These are phyloP conservation scores for Pichia sp. DNA, from an alignment of 1,139 yeast genomes.

Conservation along the genomic window DNA sequence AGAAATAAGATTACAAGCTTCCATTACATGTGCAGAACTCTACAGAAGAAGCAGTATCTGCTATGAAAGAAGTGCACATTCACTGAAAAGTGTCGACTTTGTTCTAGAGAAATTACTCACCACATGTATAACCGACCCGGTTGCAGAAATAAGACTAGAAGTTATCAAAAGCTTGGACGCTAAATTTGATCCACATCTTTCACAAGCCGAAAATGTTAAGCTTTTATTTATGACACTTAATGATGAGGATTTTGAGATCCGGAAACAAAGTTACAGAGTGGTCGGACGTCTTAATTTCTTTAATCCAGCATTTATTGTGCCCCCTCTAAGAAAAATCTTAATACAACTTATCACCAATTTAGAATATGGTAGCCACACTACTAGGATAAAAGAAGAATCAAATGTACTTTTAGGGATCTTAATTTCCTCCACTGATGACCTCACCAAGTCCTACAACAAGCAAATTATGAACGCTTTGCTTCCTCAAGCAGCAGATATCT, in stretches of 20 bases:
- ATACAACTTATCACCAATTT: constrained; percentile 81
- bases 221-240: constrained; percentile 82
- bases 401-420: constrained; percentile 70
- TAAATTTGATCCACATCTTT: constrained; percentile 82
- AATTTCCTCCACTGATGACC: constrained; percentile 71
- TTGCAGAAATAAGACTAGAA: constrained; percentile 75
- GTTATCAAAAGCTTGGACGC: constrained; percentile 71
- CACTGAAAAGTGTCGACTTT: constrained; percentile 79
- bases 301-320: constrained; percentile 94
- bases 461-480: constrained; percentile 82
- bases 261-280: constrained; percentile 73
- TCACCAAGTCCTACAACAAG: constrained; percentile 83
- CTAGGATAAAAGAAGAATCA: constrained; percentile 82
- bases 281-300: constrained; percentile 80
- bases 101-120: constrained; percentile 77
- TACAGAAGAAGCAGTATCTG: constrained; percentile 80
- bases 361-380: constrained; percentile 67
- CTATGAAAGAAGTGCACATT: constrained; percentile 77
- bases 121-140: constrained; percentile 86
- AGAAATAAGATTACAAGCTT: constrained; percentile 78
- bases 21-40: constrained; percentile 77
- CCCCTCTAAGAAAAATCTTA: constrained; percentile 80
- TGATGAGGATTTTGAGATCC: constrained; percentile 81
- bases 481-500: constrained; percentile 66
- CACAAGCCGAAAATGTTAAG: constrained; percentile 89